Base-by-base conservation (phyloP, 1,284 basidiomycete species). In the Paramarasmius palmivorus region DNA sequence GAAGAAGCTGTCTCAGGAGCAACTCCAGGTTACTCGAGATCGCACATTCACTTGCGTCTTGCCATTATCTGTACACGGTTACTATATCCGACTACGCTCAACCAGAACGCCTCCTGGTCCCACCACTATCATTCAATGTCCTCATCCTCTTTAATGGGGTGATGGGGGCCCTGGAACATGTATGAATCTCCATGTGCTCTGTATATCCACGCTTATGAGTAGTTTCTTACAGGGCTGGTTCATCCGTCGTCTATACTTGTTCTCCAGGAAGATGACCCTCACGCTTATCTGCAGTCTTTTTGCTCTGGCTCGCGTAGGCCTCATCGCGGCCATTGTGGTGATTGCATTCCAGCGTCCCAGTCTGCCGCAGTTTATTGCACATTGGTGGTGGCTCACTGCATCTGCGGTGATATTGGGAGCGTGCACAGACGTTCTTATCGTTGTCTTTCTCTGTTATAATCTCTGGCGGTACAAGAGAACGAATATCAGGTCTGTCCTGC, bases 111-210 rank as follows among this genome's bases (percentile, higher is more conserved):
- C 45, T 48, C 20, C 14, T 47, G 20, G 45, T 47, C 4, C 36
- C 52, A 8, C 52, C 52, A 12, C n/a, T 45, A 4, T 25, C 34
- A 4, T 25, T 52, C 22, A 44, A 47, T 17, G 17, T 52, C 15
- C 23, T 45, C 23, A 19, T 53, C 10, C 22, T 53, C 4, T 19
- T 53, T 12, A 48, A 39, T 29, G 45, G 20, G n/a, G 39, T 53
- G 15, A 48, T 48, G 17, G 52, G 52, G n/a, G 14, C 37, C 3
- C n/a, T 53, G 10, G 52, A 53, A 17, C 35, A 53, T 17, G 52
- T 48, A 17, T 17, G 32, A 15, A 23, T 44, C 12, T 35, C 23
- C 14, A 17, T n/a, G n/a, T 23, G 4, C 22, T 19, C n/a, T 5
- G 12, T n/a, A 23, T 22, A 12, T 23, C 15, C 37, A 10, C 14